Base-by-base conservation (phyloP, 2,329 filamentous ascomycete species). In the Fusarium annulatum region DNA sequence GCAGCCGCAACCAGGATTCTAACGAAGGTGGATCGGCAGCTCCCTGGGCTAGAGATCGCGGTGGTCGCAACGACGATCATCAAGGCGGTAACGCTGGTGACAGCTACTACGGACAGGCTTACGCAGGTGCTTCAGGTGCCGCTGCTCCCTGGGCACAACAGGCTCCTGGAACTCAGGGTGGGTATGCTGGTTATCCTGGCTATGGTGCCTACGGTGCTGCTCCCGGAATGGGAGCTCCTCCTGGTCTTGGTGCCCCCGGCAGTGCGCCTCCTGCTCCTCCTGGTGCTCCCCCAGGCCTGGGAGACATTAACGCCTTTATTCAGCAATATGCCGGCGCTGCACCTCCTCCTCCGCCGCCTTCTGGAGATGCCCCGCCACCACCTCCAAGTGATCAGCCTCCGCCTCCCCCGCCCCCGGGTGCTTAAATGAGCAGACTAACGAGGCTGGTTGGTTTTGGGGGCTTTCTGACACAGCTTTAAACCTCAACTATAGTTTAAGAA, bases 271-370 rank as follows among this genome's bases (percentile, higher is more conserved):
- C 85, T 3, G 64, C 72, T 49, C 84, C 85, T 41, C 58, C 71
- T 12, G 71, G 71, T 67, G 87, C 86, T 65, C 87, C 88, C 51
- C 87, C 89, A 77, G 87, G 84, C 69, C 84, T 89, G 30, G 87
- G 88, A 68, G 89, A 89, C 45, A 84, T 92, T 69, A 91, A 88
- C 79, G 88, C 90, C 52, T 85, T 94, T 66, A 91, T 93, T 77
- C 90, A 93, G 81, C 91, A 91, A 77, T 93, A 90, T 71, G 85
- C 88, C 43, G 84, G 84, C 72, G 85, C 86, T 53, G 83, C 82
- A 38, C 84, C 87, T 64, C 88, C 89, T 48, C 90, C 91, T 33
- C 89, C 90, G 2, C 88, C 90, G n/a, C 88, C 89, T 30, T 88
- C 89, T 69, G 80, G 82, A 46, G 81, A 83, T 48, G 80, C 86